Base-by-base conservation (phyloP, 1,284 basidiomycete species). In the Tetrapyrgos nigripes region DNA sequence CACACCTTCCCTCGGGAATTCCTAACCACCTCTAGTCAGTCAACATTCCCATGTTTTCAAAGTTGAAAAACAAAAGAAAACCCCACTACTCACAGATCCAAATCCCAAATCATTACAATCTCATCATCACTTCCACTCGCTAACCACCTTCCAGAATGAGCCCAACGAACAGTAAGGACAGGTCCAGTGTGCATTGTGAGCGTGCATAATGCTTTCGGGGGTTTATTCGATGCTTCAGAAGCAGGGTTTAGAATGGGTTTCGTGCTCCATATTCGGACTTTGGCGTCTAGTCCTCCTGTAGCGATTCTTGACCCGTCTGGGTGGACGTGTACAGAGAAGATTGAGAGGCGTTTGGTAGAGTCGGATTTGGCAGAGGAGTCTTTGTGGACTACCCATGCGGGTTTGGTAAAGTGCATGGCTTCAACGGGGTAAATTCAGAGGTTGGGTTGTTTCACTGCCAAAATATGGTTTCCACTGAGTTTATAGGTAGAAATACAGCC, bases 181-280 rank as follows among this genome's bases (percentile, higher is more conserved):
- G 95, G 93, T 0, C 97, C 97, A 0, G 93, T 94, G 71, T 99
- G 97, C 83, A 96, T 93, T 1, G 92, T 87, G 55, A 99, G 84
- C 1, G 96, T 98, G 67, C 92, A 96, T 23, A 99, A 80, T 19
- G 93, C 87, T 71, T 95, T 95, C 40, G 93, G 93, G 28, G 93
- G 91, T 50, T 83, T 84, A 37, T 89, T 87, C 14, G 89, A 87
- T n/a, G 79, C 75, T 63, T 96, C 93, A 0, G 88, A 85, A 17
- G 85, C 82, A 23, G 82, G 75, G 60, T 90, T 88, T 31, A 98
- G 79, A 65, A 99, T 97, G 1, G 96, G 94, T 59, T 92, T 89
- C 0, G 97, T 98, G 62, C 92, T 92, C 97, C 97, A 99, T 74
- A 99, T 95, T 62, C 96, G 91, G 64, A 99, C 89, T 80, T 97